Evolutionary conservation across 2,329 filamentous ascomycete genomes (phyloP), one percentile per base, ranked within the genome.

Genomic region (Pleurostoma richardsiae): DNA sequence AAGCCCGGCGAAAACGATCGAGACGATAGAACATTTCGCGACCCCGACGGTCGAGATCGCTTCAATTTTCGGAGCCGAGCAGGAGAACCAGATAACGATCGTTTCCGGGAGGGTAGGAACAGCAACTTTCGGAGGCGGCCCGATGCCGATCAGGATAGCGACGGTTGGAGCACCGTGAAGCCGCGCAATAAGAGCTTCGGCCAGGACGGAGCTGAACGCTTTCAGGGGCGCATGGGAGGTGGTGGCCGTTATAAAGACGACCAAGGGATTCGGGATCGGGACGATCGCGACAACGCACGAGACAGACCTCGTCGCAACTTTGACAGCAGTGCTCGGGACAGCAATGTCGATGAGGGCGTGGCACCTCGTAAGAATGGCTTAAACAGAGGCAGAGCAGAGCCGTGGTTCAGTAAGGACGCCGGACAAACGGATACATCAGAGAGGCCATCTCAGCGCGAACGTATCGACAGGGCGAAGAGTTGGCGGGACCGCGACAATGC

Each of bases 131-230:
- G 79, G 38, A 74, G 77, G 46, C 79, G 79, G 31, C 71, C 70
- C 28, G 76, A 78, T 42, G 71, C 66, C 41, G 80, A 83, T 38
- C 72, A 74, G 50, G 85, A 88, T 46, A 77, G 72, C 51, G 86
- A 90, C 46, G 84, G 85, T 43, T 90, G 86, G 87, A 88, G 79
- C 55, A 83, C 77, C 29, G 83, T 86, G 36, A 87, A 87, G 58
- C 82, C 85, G 29, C 81, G 85, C 54, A n/a, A n/a, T n/a, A 88
- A 86, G 71, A 90, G 82, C 59, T 83, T 88, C 59, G 83, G 85
- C 19, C 75, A 81, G 46, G 85, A 88, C 50, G 85, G 86, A 39
- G 83, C 84, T 51, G 85, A 88, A 63, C 79, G 83, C 45, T 86
- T 87, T 53, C 79, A 82, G 47, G 81, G 82, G 43, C 79, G 80